Conservation (phyloP, 2,329 filamentous ascomycete species). For the Ophiosphaerella korrae region DNA sequence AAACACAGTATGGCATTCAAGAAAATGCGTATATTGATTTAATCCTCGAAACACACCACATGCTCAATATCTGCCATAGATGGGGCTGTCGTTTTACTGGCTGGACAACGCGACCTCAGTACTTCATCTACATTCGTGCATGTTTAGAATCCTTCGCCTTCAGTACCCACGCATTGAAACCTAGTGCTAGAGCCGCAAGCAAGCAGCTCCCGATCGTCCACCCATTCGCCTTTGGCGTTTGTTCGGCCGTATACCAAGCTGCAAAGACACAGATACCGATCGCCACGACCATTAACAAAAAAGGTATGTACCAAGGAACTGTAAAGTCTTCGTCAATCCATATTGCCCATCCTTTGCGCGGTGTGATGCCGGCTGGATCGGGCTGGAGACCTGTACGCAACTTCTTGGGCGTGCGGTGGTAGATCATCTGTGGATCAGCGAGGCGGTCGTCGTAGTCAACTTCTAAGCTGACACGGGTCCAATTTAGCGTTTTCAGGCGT, state of each 20-base stretch:
- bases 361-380: not conserved
- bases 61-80: too few relatives aligned
- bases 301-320: not conserved
- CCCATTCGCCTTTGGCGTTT: not conserved
- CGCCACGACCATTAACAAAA: not conserved
- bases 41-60: too few relatives aligned
- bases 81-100: too few relatives aligned
- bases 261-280: not conserved
- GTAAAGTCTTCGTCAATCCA: not conserved
- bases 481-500: not conserved
- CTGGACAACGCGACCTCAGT: too few relatives aligned
- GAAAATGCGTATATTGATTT: too few relatives aligned
- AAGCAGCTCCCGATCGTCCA: not conserved
- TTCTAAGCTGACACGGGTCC: not conserved
- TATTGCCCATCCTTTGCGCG: not conserved
- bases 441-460: not conserved
- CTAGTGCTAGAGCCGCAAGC: not conserved
- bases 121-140: too few relatives aligned
- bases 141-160: not conserved
- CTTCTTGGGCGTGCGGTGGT: not conserved
- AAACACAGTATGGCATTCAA: too few relatives aligned
- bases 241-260: not conserved
- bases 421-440: not conserved
- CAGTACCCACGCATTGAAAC: not conserved
- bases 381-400: not conserved